Percentiles rank a stretch among this genome's conserved stretches.
phyloP scores from a whole-genome alignment of 2,329 filamentous ascomycete genomes.

The Chaetoscypha palmicola region DNA sequence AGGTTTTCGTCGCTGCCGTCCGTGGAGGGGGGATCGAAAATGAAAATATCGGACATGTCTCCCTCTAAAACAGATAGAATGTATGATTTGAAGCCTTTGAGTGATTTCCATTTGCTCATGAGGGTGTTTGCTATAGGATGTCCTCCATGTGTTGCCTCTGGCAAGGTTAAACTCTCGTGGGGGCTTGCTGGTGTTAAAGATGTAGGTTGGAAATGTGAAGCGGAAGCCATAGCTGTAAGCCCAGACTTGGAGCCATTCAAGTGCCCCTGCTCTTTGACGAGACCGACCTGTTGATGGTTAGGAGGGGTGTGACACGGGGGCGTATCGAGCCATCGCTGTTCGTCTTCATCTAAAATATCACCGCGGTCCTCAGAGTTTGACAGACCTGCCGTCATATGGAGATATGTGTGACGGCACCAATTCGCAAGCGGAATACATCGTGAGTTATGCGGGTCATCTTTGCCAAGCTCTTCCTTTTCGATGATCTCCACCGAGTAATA shows the following conservation, averaged over 20 bases:
- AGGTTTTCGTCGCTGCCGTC: slow-evolving; percentile 13
- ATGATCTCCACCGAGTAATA: slow-evolving; percentile 18
- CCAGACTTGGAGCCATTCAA: background rate
- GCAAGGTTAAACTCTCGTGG: background rate
- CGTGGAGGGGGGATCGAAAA: slow-evolving; percentile 10
- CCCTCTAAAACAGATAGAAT: slow-evolving; percentile 8
- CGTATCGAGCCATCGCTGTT: slow-evolving; percentile 3
- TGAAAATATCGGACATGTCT: slow-evolving; percentile 9
- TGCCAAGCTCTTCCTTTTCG: slow-evolving; percentile 8
- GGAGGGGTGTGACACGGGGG: background rate
- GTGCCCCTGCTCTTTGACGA: background rate
- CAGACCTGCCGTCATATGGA: slow-evolving; percentile 8
- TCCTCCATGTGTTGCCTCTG: background rate
- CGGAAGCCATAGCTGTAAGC: background rate
- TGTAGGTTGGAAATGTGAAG: background rate
- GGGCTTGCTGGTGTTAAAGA: background rate
- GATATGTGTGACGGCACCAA: slow-evolving; percentile 16
- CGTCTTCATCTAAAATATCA: background rate
- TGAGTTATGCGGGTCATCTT: background rate
- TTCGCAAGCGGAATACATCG: slow-evolving; percentile 7
- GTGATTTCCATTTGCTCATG: slow-evolving; percentile 14
- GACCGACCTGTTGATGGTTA: background rate
- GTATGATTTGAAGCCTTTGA: slow-evolving; percentile 13
- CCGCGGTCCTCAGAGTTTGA: background rate
- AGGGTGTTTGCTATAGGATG: background rate